phyloP scores from a whole-genome alignment of 2,329 filamentous ascomycete genomes.

The Sporothrix sp. region DNA sequence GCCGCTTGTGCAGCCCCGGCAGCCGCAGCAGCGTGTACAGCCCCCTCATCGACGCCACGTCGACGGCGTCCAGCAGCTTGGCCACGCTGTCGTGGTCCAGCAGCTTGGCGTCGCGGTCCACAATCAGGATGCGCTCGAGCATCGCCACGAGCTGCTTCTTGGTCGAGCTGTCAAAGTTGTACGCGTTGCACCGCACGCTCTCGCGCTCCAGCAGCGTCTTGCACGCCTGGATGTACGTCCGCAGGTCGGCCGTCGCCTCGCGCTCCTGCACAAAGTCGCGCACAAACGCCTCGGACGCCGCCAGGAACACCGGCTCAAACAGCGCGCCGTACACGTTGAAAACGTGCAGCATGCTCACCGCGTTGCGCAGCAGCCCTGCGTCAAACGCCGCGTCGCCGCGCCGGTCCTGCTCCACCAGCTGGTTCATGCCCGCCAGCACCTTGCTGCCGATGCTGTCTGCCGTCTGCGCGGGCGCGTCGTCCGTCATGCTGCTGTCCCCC shows the following conservation, averaged over 20 bases:
- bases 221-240: conserved; percentile 65
- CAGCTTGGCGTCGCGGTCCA: conserved; percentile 55
- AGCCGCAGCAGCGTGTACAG: conserved; percentile 71
- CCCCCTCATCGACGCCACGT: conserved; percentile 59
- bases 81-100: conserved; percentile 58
- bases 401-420: conserved; percentile 66
- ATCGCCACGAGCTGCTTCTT: conserved; percentile 64
- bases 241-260: conserved; percentile 48
- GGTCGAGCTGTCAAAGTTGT: conserved; percentile 74
- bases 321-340: conserved; percentile 67
- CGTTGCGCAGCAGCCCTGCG: conserved; percentile 56
- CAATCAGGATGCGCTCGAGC: conserved; percentile 64
- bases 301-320: conserved; percentile 70
- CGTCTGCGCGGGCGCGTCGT: background rate
- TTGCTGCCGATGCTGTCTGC: conserved; percentile 26
- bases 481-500: conserved; percentile 15
- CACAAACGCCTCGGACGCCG: conserved; percentile 59
- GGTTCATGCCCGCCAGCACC: conserved; percentile 54
- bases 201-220: conserved; percentile 62
- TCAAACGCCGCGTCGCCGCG: conserved; percentile 48
- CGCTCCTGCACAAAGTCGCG: conserved; percentile 57
- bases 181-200: conserved; percentile 65
- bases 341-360: conserved; percentile 76
- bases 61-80: conserved; percentile 61
- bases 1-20: conserved; percentile 56